phyloP scores from a whole-genome alignment of 2,329 filamentous ascomycete genomes.

The Venturia pyrina region DNA sequence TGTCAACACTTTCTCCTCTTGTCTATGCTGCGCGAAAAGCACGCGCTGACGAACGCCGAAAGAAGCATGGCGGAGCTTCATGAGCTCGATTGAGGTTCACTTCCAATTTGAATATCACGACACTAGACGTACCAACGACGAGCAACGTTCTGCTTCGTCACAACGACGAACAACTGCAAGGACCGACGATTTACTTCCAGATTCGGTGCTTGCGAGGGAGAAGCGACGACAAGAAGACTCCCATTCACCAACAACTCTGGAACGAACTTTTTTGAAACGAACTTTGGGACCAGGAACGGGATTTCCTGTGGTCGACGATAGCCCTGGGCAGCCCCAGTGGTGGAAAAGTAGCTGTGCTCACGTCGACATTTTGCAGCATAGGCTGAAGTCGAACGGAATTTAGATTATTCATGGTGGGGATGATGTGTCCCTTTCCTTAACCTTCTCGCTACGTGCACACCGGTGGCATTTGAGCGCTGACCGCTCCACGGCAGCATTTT shows the following conservation, averaged over 20 bases:
- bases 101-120: neutral
- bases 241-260: neutral
- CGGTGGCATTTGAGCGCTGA: neutral
- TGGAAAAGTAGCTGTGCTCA: neutral
- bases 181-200: neutral
- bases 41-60: slow-evolving; percentile 61
- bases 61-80: slow-evolving; percentile 29
- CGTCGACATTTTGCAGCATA: slow-evolving; percentile 1
- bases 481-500: neutral
- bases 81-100: neutral
- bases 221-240: neutral
- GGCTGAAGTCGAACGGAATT: neutral
- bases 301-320: neutral
- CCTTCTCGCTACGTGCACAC: neutral
- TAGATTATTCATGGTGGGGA: neutral
- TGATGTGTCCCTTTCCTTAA: neutral
- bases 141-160: neutral
- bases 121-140: neutral
- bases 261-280: neutral
- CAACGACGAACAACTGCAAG: neutral
- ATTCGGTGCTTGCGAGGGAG: neutral
- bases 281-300: neutral
- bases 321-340: slow-evolving; percentile 1
- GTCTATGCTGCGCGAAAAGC: slow-evolving; percentile 79
- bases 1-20: slow-evolving; percentile 68